Evolutionary conservation across 768 basidiomycete species (phyloP).

Genomic region (Psilocybe cyanescens): DNA sequence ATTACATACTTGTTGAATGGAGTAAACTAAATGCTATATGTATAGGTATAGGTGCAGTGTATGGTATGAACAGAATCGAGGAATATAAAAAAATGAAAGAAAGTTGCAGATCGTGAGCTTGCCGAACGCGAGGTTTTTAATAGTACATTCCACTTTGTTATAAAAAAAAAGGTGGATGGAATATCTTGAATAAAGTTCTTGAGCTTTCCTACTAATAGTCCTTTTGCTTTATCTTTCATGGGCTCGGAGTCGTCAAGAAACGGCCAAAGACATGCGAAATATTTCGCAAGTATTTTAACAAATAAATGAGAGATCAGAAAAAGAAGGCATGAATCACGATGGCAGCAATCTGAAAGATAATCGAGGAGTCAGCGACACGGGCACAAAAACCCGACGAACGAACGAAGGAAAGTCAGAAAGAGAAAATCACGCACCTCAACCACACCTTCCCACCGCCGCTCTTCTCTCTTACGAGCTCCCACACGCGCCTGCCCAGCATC

Average conservation of each 20-base stretch:
- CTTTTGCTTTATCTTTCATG: neutral
- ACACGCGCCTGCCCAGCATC: conserved; percentile 32
- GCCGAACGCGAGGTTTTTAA: neutral
- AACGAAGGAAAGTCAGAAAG: neutral
- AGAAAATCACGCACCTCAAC: conserved; percentile 53
- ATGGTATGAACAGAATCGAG: neutral
- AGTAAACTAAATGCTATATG: neutral
- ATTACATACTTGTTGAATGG: neutral
- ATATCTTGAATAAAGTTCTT: too few relatives aligned
- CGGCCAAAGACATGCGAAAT: neutral
- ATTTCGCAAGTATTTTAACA: neutral
- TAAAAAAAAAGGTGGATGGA: neutral
- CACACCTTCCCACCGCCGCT: conserved; percentile 62
- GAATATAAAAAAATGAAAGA: neutral
- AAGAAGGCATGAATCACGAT: neutral
- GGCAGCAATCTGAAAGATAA: neutral
- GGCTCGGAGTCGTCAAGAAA: neutral
- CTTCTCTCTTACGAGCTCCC: conserved; percentile 68
- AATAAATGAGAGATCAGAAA: neutral
- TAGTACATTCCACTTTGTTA: neutral
- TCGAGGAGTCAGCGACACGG: neutral
- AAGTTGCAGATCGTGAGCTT: neutral
- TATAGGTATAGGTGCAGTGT: neutral
- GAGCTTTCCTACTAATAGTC: too few relatives aligned
- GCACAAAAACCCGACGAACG: neutral